Percentiles rank a stretch among this genome's conserved stretches.
Evolutionary conservation across 768 basidiomycete genomes (phyloP).

Genomic region (Tephrocybe sp.): DNA sequence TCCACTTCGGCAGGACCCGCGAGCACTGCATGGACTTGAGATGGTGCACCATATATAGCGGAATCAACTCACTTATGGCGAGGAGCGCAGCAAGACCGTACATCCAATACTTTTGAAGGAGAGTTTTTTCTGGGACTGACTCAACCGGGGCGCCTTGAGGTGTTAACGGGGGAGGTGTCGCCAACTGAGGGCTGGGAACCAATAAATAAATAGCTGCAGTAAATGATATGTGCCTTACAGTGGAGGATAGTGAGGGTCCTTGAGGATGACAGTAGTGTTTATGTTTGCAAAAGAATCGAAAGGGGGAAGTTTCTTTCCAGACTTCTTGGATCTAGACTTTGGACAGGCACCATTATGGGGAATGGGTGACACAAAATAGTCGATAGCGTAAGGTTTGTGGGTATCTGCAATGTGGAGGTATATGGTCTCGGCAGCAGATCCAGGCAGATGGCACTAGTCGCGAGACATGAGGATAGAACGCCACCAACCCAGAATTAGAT

Average conservation of each 20-base stretch:
- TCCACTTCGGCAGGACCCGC: slow-evolving; percentile 40
- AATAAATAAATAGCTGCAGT: neutral
- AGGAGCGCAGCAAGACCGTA: slow-evolving; percentile 63
- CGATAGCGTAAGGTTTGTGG: slow-evolving; percentile 56
- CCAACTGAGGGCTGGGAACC: slow-evolving; percentile 58
- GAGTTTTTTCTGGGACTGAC: slow-evolving; percentile 67
- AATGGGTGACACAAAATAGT: slow-evolving; percentile 69
- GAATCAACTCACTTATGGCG: slow-evolving; percentile 49
- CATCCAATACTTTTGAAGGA: slow-evolving; percentile 91
- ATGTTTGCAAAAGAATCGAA: slow-evolving; percentile 31
- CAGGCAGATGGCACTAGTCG: slow-evolving; percentile 64
- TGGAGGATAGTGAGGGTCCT: slow-evolving; percentile 48
- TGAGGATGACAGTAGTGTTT: slow-evolving; percentile 53
- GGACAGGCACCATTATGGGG: slow-evolving; percentile 72
- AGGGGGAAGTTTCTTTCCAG: slow-evolving; percentile 18
- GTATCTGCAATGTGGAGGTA: slow-evolving; percentile 48
- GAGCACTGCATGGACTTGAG: slow-evolving; percentile 19
- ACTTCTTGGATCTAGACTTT: slow-evolving; percentile 24
- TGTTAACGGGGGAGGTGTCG: slow-evolving; percentile 63
- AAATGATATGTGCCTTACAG: slow-evolving; percentile 38
- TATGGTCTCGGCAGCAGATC: slow-evolving; percentile 51
- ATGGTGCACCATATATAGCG: neutral
- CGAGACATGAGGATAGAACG: slow-evolving; percentile 8
- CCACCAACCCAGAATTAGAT: slow-evolving; percentile 13
- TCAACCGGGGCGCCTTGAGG: slow-evolving; percentile 61